Percentiles rank a stretch among this genome's conserved stretches.
Conservation (phyloP, 2,329 filamentous ascomycete genomes). For the Cladosporium halotolerans region DNA sequence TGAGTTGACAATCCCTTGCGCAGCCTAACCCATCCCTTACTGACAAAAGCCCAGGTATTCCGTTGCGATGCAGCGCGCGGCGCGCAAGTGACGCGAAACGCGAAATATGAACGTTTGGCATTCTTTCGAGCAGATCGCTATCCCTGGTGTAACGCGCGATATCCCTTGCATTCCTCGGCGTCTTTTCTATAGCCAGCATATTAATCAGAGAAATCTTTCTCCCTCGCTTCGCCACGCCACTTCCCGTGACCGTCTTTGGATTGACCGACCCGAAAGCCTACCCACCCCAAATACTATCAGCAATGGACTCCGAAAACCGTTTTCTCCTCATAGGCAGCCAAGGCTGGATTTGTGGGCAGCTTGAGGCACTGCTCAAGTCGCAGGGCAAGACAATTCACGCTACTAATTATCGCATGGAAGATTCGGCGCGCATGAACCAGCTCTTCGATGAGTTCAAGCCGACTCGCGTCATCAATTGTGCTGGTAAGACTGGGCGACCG, state of each 20-base stretch:
- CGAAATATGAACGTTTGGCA: background rate
- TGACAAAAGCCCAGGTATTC: constrained; percentile 8
- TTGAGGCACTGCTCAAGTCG: constrained; percentile 51
- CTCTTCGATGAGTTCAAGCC: constrained; percentile 55
- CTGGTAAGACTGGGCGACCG: constrained; percentile 59
- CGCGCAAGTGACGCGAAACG: constrained; percentile 3
- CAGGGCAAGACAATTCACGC: constrained; percentile 56
- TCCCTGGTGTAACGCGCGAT: too few species aligned
- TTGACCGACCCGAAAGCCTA: too few species aligned
- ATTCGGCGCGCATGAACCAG: constrained; percentile 50
- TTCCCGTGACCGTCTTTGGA: too few species aligned
- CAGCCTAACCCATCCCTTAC: background rate
- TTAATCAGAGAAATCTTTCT: too few species aligned
- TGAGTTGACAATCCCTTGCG: constrained; percentile 15
- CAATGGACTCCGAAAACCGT: constrained; percentile 16
- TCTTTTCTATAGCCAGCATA: too few species aligned
- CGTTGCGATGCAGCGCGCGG: constrained; percentile 6
- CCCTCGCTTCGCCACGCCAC: too few species aligned
- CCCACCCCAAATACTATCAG: background rate
- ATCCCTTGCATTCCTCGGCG: too few species aligned
- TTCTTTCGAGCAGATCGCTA: too few species aligned
- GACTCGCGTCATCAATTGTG: constrained; percentile 61
- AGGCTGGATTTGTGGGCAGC: constrained; percentile 58
- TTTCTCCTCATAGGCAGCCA: constrained; percentile 61
- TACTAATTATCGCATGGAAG: constrained; percentile 61